phyloP scores from a whole-genome alignment of 1,284 basidiomycete species.

The Quambalaria eucalypti region DNA sequence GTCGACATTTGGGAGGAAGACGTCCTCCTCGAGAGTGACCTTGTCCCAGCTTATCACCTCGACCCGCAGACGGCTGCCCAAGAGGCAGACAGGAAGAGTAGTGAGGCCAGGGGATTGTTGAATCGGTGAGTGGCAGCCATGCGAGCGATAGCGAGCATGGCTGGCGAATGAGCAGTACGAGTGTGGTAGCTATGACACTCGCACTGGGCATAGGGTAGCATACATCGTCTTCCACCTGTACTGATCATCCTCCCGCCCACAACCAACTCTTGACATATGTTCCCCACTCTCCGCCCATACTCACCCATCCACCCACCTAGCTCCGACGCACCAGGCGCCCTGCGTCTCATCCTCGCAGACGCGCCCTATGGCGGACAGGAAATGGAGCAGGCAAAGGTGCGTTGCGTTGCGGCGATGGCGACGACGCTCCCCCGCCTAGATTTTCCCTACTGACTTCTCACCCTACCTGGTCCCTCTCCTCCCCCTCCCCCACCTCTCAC shows the following conservation, averaged over 20 bases:
- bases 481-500: slow-evolving; percentile 5
- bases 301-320: slow-evolving; percentile 7
- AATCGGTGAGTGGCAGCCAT: slow-evolving; percentile 25
- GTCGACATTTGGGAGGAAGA: slow-evolving; percentile 92
- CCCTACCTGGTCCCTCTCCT: background rate
- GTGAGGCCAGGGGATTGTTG: slow-evolving; percentile 60
- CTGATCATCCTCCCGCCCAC: no score
- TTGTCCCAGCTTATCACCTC: slow-evolving; percentile 77
- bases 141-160: background rate
- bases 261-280: no score
- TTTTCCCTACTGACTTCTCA: slow-evolving; percentile 57
- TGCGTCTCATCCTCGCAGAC: slow-evolving; percentile 25
- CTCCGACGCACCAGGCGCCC: slow-evolving; percentile 30
- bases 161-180: background rate
- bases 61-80: slow-evolving; percentile 63
- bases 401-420: background rate
- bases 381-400: slow-evolving; percentile 32
- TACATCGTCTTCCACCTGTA: no score
- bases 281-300: no score
- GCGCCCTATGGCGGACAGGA: slow-evolving; percentile 34
- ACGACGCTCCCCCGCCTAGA: background rate
- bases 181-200: background rate
- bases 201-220: background rate
- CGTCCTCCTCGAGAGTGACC: slow-evolving; percentile 63
- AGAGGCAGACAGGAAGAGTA: slow-evolving; percentile 67